These are phyloP conservation scores for Fusarium aywerte DNA, from an alignment of 2,329 filamentous ascomycete species.

Conservation along the genomic window DNA sequence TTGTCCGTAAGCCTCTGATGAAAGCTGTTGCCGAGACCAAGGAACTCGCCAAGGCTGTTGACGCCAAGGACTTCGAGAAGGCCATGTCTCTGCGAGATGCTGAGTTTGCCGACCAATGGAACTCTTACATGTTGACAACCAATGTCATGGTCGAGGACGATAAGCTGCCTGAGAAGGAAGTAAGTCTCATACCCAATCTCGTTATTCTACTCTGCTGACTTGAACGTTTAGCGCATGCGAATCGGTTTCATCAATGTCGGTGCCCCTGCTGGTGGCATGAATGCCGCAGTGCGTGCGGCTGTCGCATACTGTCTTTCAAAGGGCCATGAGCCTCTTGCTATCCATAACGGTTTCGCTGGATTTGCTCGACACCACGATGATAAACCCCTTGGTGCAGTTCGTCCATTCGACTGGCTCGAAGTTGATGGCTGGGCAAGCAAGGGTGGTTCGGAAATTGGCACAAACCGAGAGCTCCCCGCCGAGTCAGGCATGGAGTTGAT, in stretches of 20 bases:
- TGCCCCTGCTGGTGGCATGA: constrained; percentile 97
- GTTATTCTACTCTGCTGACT: not conserved
- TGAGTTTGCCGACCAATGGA: constrained; percentile 93
- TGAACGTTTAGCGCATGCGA: constrained; percentile 76
- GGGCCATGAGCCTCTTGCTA: constrained; percentile 91
- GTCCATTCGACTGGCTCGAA: constrained; percentile 90
- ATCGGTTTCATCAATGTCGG: constrained; percentile 98
- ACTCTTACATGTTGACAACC: constrained; percentile 90
- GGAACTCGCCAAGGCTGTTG: constrained; percentile 82
- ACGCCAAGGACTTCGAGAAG: constrained; percentile 83
- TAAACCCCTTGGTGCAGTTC: constrained; percentile 81
- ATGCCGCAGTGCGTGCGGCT: constrained; percentile 91
- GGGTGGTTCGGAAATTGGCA: constrained; percentile 97
- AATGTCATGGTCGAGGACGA: constrained; percentile 77
- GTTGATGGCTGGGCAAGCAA: constrained; percentile 96
- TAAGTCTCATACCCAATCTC: constrained; percentile 52
- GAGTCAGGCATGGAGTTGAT: constrained; percentile 86
- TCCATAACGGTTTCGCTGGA: constrained; percentile 97
- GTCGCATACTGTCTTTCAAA: constrained; percentile 92
- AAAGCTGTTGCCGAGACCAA: constrained; percentile 89
- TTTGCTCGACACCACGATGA: constrained; percentile 91
- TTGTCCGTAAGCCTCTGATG: constrained; percentile 88
- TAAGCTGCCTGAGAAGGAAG: constrained; percentile 76
- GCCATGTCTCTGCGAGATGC: constrained; percentile 91
- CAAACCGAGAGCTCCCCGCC: constrained; percentile 89